Base-by-base conservation (phyloP, 495 filamentous ascomycete species). In the Lasiosphaeria hispida region DNA sequence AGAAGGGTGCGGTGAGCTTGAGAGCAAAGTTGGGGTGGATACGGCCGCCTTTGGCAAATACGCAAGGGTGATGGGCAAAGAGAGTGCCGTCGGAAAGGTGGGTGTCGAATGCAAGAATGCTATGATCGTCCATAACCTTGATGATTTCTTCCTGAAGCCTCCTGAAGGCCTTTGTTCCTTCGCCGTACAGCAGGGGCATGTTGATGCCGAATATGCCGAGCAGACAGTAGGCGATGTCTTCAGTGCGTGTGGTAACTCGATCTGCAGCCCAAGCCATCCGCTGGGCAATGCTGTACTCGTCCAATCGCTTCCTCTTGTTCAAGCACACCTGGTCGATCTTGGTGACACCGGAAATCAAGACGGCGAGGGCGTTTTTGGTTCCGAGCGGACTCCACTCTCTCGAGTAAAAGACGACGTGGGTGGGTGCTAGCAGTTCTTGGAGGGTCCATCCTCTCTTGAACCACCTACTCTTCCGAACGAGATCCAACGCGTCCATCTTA, bases 111-210 rank as follows among this genome's bases (percentile, higher is more conserved):
- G 64, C 57, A 8, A 65, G 50, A 10, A 70, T 65, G 39, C 63
- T 65, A 19, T 66, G 54, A 42, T 70, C 67, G 39, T 57, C 57
- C 0, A 54, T 59, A 9, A 56, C 49, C 11, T 53, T 65, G 48
- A 63, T 53, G 52, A 70, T 70, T 48, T 70, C 65, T 35, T 68
- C 60, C 55, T 70, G 65, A 7, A 70, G 62, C 30, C 62, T 14
- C 10, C 37, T 43, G 42, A 70, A 70, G 0, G 64, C 62, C 17
- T 65, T 63, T 3, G 44, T 19, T 6, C 76, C 71, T 47, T 80
- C 75, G 3, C 77, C 75, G 40, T 79, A 80, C 0, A 79, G 59
- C 35, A 79, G 23, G 0, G 76, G 74, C 73, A 80, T 78, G 50
- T 62, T 73, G 45, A 80, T 63, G 17, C 60, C 65, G 42, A 80